Evolutionary conservation across 2,329 filamentous ascomycete species (phyloP), one percentile per base, ranked within the genome.

Genomic region (Alternaria solani): DNA sequence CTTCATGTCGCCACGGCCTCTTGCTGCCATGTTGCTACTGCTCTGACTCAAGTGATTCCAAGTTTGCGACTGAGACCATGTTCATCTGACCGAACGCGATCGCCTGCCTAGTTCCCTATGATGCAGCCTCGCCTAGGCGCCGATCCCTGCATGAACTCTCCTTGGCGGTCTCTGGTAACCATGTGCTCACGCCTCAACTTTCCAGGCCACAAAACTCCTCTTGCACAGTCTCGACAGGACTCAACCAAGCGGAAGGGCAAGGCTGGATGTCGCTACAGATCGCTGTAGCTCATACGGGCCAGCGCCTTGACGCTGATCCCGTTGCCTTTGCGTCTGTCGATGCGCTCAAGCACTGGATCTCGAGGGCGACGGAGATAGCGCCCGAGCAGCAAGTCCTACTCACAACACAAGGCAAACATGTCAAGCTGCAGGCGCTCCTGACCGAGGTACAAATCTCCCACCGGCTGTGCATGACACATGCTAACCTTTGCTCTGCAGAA

Each of bases 281-380:
- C 81, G 92, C 93, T 84, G 90, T 97, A 78, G 93, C 93, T 86
- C 94, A 96, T 83, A 93, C 91, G 81, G 94, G 94, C 84, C 90
- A 93, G 85, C 90, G 90, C 81, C 86, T 97, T 77, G 86, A 89
- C 78, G 87, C 91, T 78, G 92, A 96, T 81, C 87, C 89, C 68
- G 85, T 89, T 66, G 87, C 88, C 76, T 91, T 94, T 80, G 85
- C 86, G 70, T 91, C 89, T 59, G 86, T 97, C 77, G 94, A 98
- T 81, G 91, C 91, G 65, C 87, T 98, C 70, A 92, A 91, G 80
- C 82, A 86, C 79, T 95, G 92, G 88, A 90, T 98, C 70, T 86
- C 90, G 62, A 86, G 86, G 69, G 87, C 90, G 73, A 91, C 89
- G 54, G 86, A 87, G 43, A 92, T 99, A 68, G 87, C 91, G 16